phyloP scores from a whole-genome alignment of 768 basidiomycete genomes.

The Pseudohyphozyma bogoriensis region DNA sequence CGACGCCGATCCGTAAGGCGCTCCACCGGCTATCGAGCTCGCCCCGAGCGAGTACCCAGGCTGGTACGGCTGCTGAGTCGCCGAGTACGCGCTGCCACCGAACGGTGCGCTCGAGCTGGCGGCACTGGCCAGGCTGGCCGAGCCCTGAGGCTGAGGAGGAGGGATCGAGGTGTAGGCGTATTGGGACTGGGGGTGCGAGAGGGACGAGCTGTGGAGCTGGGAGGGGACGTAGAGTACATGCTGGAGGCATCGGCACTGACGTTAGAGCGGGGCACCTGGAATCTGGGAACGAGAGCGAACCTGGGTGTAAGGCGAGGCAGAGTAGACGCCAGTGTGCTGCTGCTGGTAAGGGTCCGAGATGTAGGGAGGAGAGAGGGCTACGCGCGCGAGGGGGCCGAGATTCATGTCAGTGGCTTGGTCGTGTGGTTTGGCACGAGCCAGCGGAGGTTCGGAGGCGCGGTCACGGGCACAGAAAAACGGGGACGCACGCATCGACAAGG shows the following conservation, averaged over 20 bases:
- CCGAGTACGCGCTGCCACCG: background rate
- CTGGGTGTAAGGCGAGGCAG: constrained; percentile 33
- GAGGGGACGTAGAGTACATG: constrained; percentile 33
- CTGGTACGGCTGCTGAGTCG: background rate
- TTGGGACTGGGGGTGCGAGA: constrained; percentile 16
- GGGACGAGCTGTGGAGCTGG: constrained; percentile 8
- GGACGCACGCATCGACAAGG: constrained; percentile 22
- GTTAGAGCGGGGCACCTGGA: background rate
- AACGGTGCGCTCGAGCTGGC: background rate
- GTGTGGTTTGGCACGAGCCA: no score
- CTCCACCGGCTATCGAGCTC: background rate
- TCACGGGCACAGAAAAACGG: background rate
- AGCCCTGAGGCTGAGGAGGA: background rate
- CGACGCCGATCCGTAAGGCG: background rate
- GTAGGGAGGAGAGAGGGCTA: constrained; percentile 21
- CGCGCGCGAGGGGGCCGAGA: background rate
- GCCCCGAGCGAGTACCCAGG: background rate
- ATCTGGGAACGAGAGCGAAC: background rate
- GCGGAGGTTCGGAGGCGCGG: no score
- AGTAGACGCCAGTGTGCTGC: constrained; percentile 32
- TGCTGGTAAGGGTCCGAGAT: constrained; percentile 32
- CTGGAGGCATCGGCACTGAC: background rate
- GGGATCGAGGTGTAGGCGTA: constrained; percentile 25
- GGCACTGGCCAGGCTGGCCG: background rate
- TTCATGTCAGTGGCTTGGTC: background rate